phyloP scores from a whole-genome alignment of 345 rosid genomes.

The Cardiospermum halicacabum region DNA sequence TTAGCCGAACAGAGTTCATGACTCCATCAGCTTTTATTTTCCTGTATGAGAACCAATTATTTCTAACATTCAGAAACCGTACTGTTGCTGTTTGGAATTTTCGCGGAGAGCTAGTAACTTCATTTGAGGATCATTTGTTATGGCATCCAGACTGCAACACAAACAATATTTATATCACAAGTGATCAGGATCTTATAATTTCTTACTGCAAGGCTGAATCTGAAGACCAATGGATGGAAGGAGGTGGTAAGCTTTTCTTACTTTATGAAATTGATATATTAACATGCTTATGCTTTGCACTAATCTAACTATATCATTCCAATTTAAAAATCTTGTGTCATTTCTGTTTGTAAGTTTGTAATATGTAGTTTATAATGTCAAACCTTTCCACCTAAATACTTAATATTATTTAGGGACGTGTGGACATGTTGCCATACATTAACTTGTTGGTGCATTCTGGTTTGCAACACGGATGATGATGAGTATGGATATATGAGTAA shows the following conservation, averaged over 20 bases:
- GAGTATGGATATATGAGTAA: neutral
- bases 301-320: neutral
- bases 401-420: neutral
- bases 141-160: constrained; percentile 99
- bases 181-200: constrained; percentile 96
- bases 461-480: constrained; percentile 2
- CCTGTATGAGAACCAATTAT: constrained; percentile 89
- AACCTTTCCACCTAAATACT: neutral
- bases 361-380: neutral
- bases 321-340: neutral
- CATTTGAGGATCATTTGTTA: constrained; percentile 92
- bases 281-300: neutral
- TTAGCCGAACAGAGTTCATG: constrained; percentile 70
- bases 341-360: neutral
- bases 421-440: neutral
- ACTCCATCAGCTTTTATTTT: constrained; percentile 96
- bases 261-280: neutral
- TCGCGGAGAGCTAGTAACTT: constrained; percentile 93
- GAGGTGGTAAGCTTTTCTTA: constrained; percentile 48
- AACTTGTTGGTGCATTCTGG: constrained; percentile 1
- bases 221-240: constrained; percentile 89
- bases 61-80: constrained; percentile 81
- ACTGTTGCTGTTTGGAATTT: constrained; percentile 95
- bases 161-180: constrained; percentile 90
- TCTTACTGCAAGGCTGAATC: constrained; percentile 96